Percentiles rank a stretch among this genome's conserved stretches.
Evolutionary conservation across 1,284 basidiomycete species (phyloP).

Genomic region (Ceratobasidium sp.): DNA sequence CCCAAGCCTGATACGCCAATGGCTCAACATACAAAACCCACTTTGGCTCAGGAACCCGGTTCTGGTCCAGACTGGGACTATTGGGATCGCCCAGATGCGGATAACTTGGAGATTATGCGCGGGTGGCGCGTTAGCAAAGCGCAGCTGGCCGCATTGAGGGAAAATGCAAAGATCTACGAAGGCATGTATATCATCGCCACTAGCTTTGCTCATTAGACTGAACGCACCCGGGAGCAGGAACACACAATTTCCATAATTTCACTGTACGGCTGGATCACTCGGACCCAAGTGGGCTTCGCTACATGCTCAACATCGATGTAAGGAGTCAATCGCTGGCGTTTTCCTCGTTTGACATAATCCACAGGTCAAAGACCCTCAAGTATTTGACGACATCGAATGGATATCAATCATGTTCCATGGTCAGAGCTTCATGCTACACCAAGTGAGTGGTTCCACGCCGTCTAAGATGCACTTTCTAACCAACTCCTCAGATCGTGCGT

Average conservation of each 20-base stretch:
- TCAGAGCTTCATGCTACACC: constrained; percentile 99
- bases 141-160: constrained; percentile 7
- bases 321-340: constrained; percentile 47
- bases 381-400: constrained; percentile 95
- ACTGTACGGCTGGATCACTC: constrained; percentile 88
- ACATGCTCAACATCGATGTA: constrained; percentile 88
- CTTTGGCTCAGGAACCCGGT: background rate
- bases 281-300: constrained; percentile 82
- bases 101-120: constrained; percentile 68
- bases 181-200: constrained; percentile 56
- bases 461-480: background rate
- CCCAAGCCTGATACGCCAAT: constrained; percentile 82
- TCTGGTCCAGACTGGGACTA: constrained; percentile 31
- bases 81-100: constrained; percentile 50
- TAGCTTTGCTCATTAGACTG: background rate
- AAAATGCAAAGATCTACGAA: constrained; percentile 70
- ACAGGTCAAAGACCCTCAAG: constrained; percentile 79
- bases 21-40: constrained; percentile 48
- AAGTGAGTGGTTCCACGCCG: constrained; percentile 60
- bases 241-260: constrained; percentile 98
- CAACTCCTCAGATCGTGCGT: constrained; percentile 56
- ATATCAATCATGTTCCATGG: constrained; percentile 93
- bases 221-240: constrained; percentile 49
- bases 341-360: background rate
- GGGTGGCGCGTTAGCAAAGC: constrained; percentile 46